Evolutionary conservation across 139 green algal genomes (phyloP).

Genomic region (Auxenochlorella pyrenoidosa): DNA sequence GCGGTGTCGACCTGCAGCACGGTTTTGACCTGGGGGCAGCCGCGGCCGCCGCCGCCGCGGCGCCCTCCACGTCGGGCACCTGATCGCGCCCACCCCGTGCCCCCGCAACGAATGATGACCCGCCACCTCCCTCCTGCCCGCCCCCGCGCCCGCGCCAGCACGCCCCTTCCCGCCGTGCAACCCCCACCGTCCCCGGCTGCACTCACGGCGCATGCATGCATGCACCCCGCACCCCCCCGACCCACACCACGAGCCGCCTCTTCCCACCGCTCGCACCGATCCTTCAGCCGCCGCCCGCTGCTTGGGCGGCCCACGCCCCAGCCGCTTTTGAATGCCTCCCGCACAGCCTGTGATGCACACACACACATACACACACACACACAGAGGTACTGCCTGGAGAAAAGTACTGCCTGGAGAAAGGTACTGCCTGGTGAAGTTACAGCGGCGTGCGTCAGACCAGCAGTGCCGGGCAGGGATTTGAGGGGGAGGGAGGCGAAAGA

Average conservation of each 20-base stretch:
- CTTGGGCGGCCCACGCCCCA: too few species aligned
- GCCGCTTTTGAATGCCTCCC: too few species aligned
- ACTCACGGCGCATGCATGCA: background rate
- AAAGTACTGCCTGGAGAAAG: too few species aligned
- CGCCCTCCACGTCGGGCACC: conserved; percentile 6
- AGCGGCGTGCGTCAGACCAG: background rate
- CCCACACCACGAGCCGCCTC: too few species aligned
- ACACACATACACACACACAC: too few species aligned
- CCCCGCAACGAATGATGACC: background rate
- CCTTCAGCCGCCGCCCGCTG: too few species aligned
- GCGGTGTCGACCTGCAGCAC: background rate
- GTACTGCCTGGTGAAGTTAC: background rate
- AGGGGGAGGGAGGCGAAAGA: background rate
- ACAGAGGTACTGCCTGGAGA: too few species aligned
- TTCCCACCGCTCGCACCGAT: too few species aligned
- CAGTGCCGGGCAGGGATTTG: background rate
- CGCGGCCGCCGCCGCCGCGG: background rate
- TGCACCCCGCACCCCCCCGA: background rate
- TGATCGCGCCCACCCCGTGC: background rate
- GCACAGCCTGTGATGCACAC: too few species aligned
- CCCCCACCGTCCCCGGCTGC: too few species aligned
- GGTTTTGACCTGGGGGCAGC: conserved; percentile 5
- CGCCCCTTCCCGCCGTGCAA: background rate
- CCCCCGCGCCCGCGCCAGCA: background rate
- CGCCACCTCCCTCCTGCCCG: background rate